phyloP scores from a whole-genome alignment of 768 basidiomycete species.

The Multifurca ochricompacta region DNA sequence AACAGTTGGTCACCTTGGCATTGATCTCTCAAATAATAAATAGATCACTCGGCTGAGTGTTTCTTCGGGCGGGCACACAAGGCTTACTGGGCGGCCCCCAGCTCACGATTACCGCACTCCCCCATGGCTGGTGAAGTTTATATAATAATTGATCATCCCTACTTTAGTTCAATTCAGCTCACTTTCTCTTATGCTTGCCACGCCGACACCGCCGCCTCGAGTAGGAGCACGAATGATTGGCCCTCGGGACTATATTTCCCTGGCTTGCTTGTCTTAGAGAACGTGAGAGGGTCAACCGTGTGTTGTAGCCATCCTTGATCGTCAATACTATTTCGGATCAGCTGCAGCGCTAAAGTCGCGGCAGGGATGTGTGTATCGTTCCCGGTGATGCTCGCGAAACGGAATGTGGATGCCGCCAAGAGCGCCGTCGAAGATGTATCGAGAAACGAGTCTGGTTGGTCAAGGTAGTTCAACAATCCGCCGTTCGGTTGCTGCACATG shows the following conservation, averaged over 20 bases:
- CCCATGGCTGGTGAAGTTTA: neutral
- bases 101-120: too few relatives aligned
- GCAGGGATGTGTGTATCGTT: slow-evolving; percentile 31
- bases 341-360: slow-evolving; percentile 34
- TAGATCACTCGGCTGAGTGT: too few relatives aligned
- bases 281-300: slow-evolving; percentile 14
- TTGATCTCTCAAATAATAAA: too few relatives aligned
- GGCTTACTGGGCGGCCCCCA: too few relatives aligned
- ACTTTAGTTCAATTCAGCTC: neutral
- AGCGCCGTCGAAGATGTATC: slow-evolving; percentile 52
- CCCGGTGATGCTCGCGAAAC: slow-evolving; percentile 39
- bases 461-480: slow-evolving; percentile 46
- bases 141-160: neutral
- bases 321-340: slow-evolving; percentile 34
- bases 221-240: slow-evolving; percentile 21
- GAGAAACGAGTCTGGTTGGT: slow-evolving; percentile 40
- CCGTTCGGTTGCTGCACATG: slow-evolving; percentile 34
- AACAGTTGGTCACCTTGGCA: too few relatives aligned
- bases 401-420: slow-evolving; percentile 48
- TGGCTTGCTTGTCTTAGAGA: slow-evolving; percentile 3
- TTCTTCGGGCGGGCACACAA: too few relatives aligned
- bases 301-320: slow-evolving; percentile 20
- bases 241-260: slow-evolving; percentile 20
- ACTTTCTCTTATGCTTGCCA: neutral
- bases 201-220: slow-evolving; percentile 17